Evolutionary conservation across 352 stramenopile genomes (phyloP), one percentile per base, ranked within the genome.

Genomic region (Globisporangium splendens): DNA sequence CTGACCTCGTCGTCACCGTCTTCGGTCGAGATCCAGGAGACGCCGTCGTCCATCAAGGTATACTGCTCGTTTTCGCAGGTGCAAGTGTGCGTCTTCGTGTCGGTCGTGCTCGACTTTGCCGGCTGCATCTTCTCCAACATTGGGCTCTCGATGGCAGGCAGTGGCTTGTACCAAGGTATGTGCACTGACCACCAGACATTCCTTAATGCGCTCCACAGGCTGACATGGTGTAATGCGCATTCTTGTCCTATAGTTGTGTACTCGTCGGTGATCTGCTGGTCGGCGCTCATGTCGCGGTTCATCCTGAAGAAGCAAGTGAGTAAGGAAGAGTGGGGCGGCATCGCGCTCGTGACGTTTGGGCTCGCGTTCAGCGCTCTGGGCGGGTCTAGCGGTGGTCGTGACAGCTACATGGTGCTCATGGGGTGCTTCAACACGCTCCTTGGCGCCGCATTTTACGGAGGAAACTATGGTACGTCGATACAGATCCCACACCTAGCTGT

Each of bases 211-310:
- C 50, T 35, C 20, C 59, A 14, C 10, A 57, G n/a, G n/a, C 14
- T 24, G 22, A 52, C 24, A 28, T 55, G 17, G 1, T 14, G 14
- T 38, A 48, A 13, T 61, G 20, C 21, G 0, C 5, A 12, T 21
- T 31, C 10, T 35, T 35, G 14, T 14, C 13, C 11, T 31, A 1
- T 31, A 60, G 81, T 91, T 35, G 75, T 89, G 38, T 94, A 93
- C 67, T 93, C 82, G 54, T 91, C 82, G 17, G 83, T 95, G 35
- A 91, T 95, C 62, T 93, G 85, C 67, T 95, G 85, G 85, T 93
- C 83, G 24, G 85, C 83, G 54, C 66, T 95, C 38, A 70, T 95
- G 43, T 95, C 83, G 21, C 73, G 85, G 8, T 75, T 86, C 56
- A 71, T 92, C 44, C 67, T 95, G 11, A 83, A 88, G 59, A 95